These are phyloP conservation scores for Cladobotryum protrusum DNA, from an alignment of 2,329 filamentous ascomycete genomes.

Conservation along the genomic window DNA sequence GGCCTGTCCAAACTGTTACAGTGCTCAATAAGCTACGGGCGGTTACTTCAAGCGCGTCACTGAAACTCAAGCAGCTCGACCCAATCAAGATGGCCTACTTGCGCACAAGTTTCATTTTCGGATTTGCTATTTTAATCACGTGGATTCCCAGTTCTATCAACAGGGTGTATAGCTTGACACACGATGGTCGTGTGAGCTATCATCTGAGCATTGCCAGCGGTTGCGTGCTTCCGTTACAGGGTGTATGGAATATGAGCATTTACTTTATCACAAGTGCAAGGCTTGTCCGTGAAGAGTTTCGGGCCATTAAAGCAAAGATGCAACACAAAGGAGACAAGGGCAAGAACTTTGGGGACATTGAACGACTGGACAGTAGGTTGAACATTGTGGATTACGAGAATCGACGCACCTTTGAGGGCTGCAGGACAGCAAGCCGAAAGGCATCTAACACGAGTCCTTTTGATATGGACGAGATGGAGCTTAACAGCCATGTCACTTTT, in stretches of 20 bases:
- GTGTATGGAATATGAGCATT: conserved; percentile 73
- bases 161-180: conserved; percentile 59
- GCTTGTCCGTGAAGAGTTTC: conserved; percentile 23
- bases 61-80: conserved; percentile 35
- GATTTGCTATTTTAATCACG: conserved; percentile 52
- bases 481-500: not conserved
- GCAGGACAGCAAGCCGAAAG: conserved; percentile 7
- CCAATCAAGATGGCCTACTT: conserved; percentile 55
- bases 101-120: conserved; percentile 55
- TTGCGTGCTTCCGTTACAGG: conserved; percentile 68
- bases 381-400: conserved; percentile 16
- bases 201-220: conserved; percentile 62
- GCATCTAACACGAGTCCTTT: not conserved
- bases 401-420: conserved; percentile 18
- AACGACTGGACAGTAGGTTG: conserved; percentile 23
- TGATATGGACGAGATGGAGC: conserved; percentile 10
- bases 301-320: conserved; percentile 13
- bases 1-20: conserved; percentile 8
- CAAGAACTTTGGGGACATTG: conserved; percentile 7
- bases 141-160: conserved; percentile 66
- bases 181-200: conserved; percentile 46
- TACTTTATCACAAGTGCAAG: conserved; percentile 62
- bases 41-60: conserved; percentile 23
- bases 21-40: conserved; percentile 19
- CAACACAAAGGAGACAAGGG: conserved; percentile 4